phyloP scores from a whole-genome alignment of 441 rosid species.

The Euphorbia celastroides region DNA sequence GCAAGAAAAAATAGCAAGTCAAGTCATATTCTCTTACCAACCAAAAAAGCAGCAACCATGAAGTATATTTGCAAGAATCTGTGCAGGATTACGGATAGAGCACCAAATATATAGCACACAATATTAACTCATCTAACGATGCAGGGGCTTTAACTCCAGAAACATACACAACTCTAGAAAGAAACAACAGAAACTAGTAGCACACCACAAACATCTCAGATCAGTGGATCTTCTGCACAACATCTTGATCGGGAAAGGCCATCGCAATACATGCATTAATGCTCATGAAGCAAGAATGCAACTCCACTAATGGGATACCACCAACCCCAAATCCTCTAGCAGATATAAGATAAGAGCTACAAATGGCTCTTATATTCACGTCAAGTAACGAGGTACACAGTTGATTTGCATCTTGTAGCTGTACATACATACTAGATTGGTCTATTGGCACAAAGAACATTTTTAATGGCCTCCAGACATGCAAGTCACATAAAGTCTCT shows the following conservation, averaged over 20 bases:
- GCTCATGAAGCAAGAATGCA: conserved; percentile 32
- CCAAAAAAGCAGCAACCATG: conserved; percentile 60
- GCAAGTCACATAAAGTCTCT: neutral
- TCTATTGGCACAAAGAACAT: too few relatives aligned
- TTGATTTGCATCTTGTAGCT: conserved; percentile 1
- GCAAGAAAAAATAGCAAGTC: conserved; percentile 24
- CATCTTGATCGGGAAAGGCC: conserved; percentile 36
- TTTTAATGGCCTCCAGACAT: too few relatives aligned
- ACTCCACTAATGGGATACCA: conserved; percentile 19
- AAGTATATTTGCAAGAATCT: conserved; percentile 65
- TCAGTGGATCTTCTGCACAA: conserved; percentile 34
- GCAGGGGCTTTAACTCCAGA: conserved; percentile 50
- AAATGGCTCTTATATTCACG: conserved; percentile 10
- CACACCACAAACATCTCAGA: conserved; percentile 25
- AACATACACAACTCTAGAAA: conserved; percentile 26
- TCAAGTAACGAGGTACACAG: conserved; percentile 2
- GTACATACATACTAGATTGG: neutral
- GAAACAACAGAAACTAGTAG: conserved; percentile 30
- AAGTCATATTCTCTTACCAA: conserved; percentile 71
- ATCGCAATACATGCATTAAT: conserved; percentile 26
- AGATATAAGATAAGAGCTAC: conserved; percentile 25
- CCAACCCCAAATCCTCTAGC: conserved; percentile 31
- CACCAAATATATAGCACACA: conserved; percentile 53
- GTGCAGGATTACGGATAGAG: conserved; percentile 66
- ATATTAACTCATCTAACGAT: conserved; percentile 48